A percentile compares a stretch with the other conserved stretches of the same genome.
Evolutionary conservation across 192 early-diverging fungal species (phyloP).

Genomic region (Rhizoclosmatium sp.): DNA sequence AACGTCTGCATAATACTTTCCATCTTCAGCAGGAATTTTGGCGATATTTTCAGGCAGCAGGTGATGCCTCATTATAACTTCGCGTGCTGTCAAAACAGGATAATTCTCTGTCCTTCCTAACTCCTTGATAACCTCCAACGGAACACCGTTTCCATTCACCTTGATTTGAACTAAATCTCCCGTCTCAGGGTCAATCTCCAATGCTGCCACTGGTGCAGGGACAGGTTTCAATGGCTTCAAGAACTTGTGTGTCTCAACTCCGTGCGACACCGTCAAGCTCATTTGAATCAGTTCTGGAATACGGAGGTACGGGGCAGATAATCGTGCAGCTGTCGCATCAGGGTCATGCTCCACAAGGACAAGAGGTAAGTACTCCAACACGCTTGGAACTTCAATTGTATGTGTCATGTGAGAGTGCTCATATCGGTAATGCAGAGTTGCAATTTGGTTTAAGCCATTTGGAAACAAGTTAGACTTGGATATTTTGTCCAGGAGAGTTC

Average conservation of each 20-base stretch:
- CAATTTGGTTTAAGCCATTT: neutral
- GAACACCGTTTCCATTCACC: constrained; percentile 39
- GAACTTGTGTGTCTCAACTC: constrained; percentile 17
- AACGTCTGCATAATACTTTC: constrained; percentile 1
- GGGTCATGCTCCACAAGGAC: neutral
- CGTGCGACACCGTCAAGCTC: constrained; percentile 34
- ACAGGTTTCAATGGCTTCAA: neutral
- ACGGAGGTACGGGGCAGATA: constrained; percentile 32
- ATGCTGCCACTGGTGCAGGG: neutral
- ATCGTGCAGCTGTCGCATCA: neutral
- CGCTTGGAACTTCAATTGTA: constrained; percentile 9
- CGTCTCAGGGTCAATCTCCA: neutral
- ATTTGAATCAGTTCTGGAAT: constrained; percentile 46
- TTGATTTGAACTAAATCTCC: neutral
- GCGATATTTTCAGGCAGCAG: constrained; percentile 8
- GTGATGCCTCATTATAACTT: constrained; percentile 30
- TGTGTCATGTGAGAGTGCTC: constrained; percentile 47
- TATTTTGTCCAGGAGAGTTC: neutral
- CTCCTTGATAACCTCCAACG: constrained; percentile 25
- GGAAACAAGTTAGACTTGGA: neutral
- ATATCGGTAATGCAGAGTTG: constrained; percentile 38
- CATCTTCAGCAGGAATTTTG: neutral
- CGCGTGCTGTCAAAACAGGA: constrained; percentile 11
- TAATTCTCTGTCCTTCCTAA: constrained; percentile 25
- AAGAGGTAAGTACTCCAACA: constrained; percentile 7